These are phyloP conservation scores for Dendrocalamus latiflorus DNA, from an alignment of 202 grass and related monocot species.

Conservation along the genomic window DNA sequence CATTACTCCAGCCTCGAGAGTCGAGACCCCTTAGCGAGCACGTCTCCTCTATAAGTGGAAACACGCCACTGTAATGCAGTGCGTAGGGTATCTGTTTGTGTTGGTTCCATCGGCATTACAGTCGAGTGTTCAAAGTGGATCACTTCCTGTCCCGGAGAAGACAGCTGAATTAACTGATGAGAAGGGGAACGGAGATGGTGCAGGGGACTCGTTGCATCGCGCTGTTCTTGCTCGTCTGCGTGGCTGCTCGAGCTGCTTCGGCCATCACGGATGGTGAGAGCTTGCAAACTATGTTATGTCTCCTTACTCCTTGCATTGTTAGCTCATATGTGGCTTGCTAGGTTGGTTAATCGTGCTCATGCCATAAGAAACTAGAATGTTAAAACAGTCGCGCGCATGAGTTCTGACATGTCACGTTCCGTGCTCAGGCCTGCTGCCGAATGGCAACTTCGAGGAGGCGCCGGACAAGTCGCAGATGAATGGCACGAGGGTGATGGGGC, in stretches of 20 bases:
- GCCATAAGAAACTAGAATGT: not conserved
- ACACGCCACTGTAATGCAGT: not conserved
- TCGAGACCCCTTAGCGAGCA: not conserved
- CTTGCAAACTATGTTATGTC: not conserved
- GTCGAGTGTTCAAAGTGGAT: not conserved
- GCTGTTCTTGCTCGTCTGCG: not conserved
- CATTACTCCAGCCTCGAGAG: not conserved
- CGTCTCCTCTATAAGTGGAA: conserved; percentile 17
- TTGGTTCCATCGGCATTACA: too few relatives aligned
- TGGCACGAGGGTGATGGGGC: conserved; percentile 41
- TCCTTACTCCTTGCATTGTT: not conserved
- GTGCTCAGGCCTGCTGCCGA: conserved; percentile 27
- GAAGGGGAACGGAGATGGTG: not conserved
- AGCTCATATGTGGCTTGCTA: too few relatives aligned
- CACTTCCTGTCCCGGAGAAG: not conserved
- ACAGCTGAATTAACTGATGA: not conserved
- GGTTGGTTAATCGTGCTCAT: not conserved
- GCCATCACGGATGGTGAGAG: conserved; percentile 32
- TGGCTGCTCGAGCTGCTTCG: conserved; percentile 6
- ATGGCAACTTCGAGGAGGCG: conserved; percentile 68
- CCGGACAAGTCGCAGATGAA: conserved; percentile 52
- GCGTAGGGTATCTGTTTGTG: not conserved
- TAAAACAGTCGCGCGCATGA: not conserved
- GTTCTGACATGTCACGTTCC: not conserved
- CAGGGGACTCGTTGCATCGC: not conserved